phyloP scores from a whole-genome alignment of 306 rosid genomes.

The Cicer yamashitae region DNA sequence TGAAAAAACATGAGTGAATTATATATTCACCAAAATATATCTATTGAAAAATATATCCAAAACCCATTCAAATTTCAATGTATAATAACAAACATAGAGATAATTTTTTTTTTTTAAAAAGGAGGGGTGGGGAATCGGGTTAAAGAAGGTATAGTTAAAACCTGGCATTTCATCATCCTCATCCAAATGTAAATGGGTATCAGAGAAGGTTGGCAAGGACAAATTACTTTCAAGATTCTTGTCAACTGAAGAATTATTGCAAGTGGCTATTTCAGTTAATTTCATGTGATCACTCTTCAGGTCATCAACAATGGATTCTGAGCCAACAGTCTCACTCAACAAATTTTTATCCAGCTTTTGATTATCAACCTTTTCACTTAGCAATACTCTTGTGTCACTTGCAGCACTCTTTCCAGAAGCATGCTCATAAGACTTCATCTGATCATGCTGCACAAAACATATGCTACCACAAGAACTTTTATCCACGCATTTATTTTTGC shows the following conservation, averaged over 20 bases:
- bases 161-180: slow-evolving; percentile 63
- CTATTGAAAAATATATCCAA: slow-evolving; percentile 15
- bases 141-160: slow-evolving; percentile 41
- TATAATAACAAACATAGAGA: slow-evolving; percentile 16
- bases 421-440: slow-evolving; percentile 40
- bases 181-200: slow-evolving; percentile 41
- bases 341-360: slow-evolving; percentile 45
- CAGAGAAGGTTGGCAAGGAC: slow-evolving; percentile 40
- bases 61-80: slow-evolving; percentile 25
- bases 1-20: slow-evolving; percentile 36
- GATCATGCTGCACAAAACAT: slow-evolving; percentile 42
- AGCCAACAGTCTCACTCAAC: slow-evolving; percentile 43
- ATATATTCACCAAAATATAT: slow-evolving; percentile 36
- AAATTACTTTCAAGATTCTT: slow-evolving; percentile 43
- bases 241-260: slow-evolving; percentile 49
- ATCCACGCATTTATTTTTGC: slow-evolving; percentile 37
- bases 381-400: slow-evolving; percentile 35
- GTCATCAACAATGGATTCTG: slow-evolving; percentile 40
- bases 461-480: slow-evolving; percentile 41
- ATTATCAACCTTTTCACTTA: slow-evolving; percentile 41
- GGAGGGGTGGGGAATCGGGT: background rate
- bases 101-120: background rate
- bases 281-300: slow-evolving; percentile 42
- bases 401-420: slow-evolving; percentile 29
- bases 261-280: slow-evolving; percentile 54